Evolutionary conservation across 2,329 filamentous ascomycete genomes (phyloP), one percentile per base, ranked within the genome.

Genomic region (Phaeophleospora eucalypticola): DNA sequence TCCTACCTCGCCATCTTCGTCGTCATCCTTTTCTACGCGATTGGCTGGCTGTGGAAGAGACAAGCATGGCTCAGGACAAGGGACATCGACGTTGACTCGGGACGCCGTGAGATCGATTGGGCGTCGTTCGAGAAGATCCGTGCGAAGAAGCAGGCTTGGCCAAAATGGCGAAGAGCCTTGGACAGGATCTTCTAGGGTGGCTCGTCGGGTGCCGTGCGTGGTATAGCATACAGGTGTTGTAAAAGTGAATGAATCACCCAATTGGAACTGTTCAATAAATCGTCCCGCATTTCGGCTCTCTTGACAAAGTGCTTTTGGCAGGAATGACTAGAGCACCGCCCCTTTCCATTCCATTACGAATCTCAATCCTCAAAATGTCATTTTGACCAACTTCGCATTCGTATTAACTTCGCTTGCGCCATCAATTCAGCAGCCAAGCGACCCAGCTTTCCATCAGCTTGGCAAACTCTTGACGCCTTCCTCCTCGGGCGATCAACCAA

Each of bases 71-170:
- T 83, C 44, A 73, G 64, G 18, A 64, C 79, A 2, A 67, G 72
- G 20, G 68, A 86, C 55, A 85, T 87, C 48, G 83, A 87, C 56
- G 75, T 87, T 44, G 82, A 87, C 60, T 76, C 74, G 20, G 83
- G 82, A 51, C 77, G 82, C 33, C 75, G 82, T 48, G 76, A 80
- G 65, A 73, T 84, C 41, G 77, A 86, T 62, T 85, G 80, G 80
- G 80, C 83, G 9, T 69, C 70, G 34, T 82, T 84, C 67, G 77
- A 83, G 62, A 74, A 68, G 32, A 71, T 76, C 58, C 72, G 75
- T 21, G 75, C 70, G 32, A 63, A 71, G 64, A 63, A 79, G 16
- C 76, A 75, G 14, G 58, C 66, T 3, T 75, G 71, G 71, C 79
- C 80, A 1, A 63, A 67, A 10, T 83, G 78, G 78, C 66, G 63